Evolutionary conservation across 2,329 filamentous ascomycete species (phyloP).

Genomic region (Trichophyton schoenleinii): DNA sequence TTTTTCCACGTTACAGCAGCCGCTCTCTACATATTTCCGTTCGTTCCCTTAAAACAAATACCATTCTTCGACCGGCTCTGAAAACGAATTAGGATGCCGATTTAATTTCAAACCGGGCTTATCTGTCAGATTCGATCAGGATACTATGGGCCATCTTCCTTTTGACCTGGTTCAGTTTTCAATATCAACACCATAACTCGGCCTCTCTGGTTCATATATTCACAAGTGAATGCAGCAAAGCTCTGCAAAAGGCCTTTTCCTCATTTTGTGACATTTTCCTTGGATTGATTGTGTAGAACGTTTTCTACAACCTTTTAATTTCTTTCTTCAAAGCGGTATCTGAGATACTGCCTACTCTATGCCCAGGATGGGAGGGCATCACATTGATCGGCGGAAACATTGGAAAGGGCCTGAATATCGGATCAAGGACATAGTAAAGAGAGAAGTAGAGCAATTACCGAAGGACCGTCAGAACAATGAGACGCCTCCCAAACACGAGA

Average conservation of each 20-base stretch:
- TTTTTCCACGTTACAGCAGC: neutral
- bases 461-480: neutral
- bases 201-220: neutral
- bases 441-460: neutral
- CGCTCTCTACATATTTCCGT: neutral
- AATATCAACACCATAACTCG: neutral
- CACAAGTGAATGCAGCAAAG: slow-evolving; percentile 2
- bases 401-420: neutral
- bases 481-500: neutral
- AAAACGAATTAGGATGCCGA: neutral
- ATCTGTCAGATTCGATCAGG: neutral
- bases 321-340: neutral
- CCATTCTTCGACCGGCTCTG: neutral
- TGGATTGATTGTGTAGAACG: neutral
- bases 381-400: neutral
- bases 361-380: neutral
- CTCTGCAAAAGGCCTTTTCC: neutral
- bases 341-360: neutral
- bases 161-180: neutral
- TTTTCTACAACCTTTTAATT: neutral
- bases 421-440: neutral
- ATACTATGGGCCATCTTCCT: neutral
- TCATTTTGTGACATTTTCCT: neutral
- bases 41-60: neutral
- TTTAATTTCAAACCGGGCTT: neutral